Evolutionary conservation across 179 eudicot species (phyloP), one percentile per base, ranked within the genome.

Genomic region (Beta macrorhiza): DNA sequence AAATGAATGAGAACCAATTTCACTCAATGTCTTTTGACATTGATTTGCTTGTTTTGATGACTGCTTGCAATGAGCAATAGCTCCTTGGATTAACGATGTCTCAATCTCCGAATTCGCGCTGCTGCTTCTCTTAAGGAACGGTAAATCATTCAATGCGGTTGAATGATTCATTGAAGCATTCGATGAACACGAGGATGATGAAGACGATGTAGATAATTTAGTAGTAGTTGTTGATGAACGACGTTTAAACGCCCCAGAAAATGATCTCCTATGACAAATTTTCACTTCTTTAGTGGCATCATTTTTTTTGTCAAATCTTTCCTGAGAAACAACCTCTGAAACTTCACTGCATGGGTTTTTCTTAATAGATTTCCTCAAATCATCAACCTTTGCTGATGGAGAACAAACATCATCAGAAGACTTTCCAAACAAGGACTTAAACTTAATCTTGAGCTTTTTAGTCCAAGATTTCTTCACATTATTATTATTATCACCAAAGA

Each of bases 1-100:
- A 74, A 88, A 83, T 29, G 92, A 87, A 79, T 81, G 88, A 72
- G 84, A 83, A 77, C 87, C 88, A 65, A 85, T 47, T 74, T 88
- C 89, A 79, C 88, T 89, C 64, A 79, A 59, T 5, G 85, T 86
- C 79, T 88, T 90, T 70, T 89, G 79, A 29, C 87, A 78, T 51
- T 82, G 82, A 11, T 76, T 42, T 5, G 55, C 75, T 25, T 81
- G 81, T 67, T 87, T 82, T 14, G 77, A 74, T 16, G 98, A 93
- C 74, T 80, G 86, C 74, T 92, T 93, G 85, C 97, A 92, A 64
- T 92, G 90, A 45, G 93, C 93, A 90, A 92, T 92, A 1, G 97
- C 97, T 25, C 94, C 88, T 84, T 92, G 94, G 69, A 92, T 91
- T 20, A 82, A 63, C 15, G 92, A 89, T 68, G 77, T 87, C 82